These are phyloP conservation scores for Eimeria sp. DNA, from an alignment of 169 alveolate species.

Conservation along the genomic window DNA sequence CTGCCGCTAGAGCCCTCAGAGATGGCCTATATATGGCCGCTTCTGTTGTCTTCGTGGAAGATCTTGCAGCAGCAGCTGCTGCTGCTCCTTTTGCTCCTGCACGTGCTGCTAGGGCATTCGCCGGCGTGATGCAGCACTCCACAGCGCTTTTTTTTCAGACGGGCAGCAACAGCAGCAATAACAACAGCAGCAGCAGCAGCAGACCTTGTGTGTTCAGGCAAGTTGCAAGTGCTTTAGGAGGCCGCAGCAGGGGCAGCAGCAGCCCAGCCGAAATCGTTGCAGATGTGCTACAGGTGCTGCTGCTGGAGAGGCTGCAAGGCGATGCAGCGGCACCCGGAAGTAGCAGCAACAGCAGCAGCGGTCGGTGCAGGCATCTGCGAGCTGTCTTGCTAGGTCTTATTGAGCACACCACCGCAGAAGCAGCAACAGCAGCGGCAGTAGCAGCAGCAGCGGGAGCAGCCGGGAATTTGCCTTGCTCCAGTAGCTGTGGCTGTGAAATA, in stretches of 20 bases:
- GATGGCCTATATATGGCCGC: slow-evolving; percentile 64
- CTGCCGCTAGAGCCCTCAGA: slow-evolving; percentile 60
- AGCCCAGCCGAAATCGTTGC: slow-evolving; percentile 26
- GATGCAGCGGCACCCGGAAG: slow-evolving; percentile 48
- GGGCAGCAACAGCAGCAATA: slow-evolving; percentile 8
- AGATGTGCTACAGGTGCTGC: slow-evolving; percentile 65
- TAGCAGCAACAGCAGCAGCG: slow-evolving; percentile 2
- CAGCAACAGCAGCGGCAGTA: slow-evolving; percentile 46
- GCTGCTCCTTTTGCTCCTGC: background rate
- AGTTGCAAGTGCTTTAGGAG: slow-evolving; percentile 2
- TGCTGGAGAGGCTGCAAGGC: slow-evolving; percentile 46
- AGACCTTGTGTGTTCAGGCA: background rate
- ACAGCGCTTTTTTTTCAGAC: background rate
- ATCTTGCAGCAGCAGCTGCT: slow-evolving; percentile 29
- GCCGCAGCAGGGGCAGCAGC: slow-evolving; percentile 25
- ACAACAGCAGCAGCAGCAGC: slow-evolving; percentile 36
- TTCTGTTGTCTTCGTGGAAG: background rate
- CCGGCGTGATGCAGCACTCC: slow-evolving; percentile 10
- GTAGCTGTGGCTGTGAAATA: slow-evolving; percentile 22
- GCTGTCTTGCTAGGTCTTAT: slow-evolving; percentile 17
- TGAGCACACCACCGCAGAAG: slow-evolving; percentile 26
- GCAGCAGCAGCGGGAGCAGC: slow-evolving; percentile 28
- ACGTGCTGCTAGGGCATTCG: background rate
- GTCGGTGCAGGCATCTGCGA: background rate
- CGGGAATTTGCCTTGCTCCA: background rate